Evolutionary conservation across 768 basidiomycete genomes (phyloP), one percentile per base, ranked within the genome.

Genomic region (Kondoa subrosea): DNA sequence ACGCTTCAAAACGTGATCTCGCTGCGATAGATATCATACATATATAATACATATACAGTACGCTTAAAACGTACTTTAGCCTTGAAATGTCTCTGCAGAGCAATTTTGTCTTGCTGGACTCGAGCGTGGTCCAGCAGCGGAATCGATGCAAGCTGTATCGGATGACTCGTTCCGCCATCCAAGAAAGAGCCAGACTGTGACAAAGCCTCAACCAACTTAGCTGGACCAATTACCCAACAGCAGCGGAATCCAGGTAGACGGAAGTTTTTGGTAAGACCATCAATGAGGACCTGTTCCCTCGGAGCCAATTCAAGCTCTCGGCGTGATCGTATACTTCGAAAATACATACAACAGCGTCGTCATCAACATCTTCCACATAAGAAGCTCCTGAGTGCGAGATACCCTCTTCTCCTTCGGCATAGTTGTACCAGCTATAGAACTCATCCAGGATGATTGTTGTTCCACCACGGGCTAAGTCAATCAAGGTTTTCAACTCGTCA

Each of bases 231-330:
- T 33, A 95, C 90, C 91, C 78, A 79, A 78, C 89, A 92, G 56
- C 91, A 80, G 71, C 92, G 83, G 90, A 90, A 96, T 34, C 92
- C 92, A 3, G 63, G 70, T 0, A 71, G 84, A 73, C 91, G 85
- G 87, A 88, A 93, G 77, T 91, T 91, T 87, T 93, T 96, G 2
- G 91, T 95, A 63, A 95, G 81, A 50, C 92, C 92, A 73, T 93
- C 89, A 67, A 96, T 85, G 71, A 96, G 85, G 67, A 93, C 79
- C 60, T 88, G 81, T 0, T 88, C 80, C 73, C 4, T 30, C 4
- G 27, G 25, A n/a, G n/a, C 16, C 56, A 8, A 2, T 27, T 4
- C 16, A 56, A 17, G 21, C 31, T 65, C 29, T n/a, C 14, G 3
- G 29, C n/a, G 2, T 25, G 56, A 25, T 8, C 29, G 2, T 56